phyloP scores from a whole-genome alignment of 2,329 filamentous ascomycete species.

The Laburnicola sp. region DNA sequence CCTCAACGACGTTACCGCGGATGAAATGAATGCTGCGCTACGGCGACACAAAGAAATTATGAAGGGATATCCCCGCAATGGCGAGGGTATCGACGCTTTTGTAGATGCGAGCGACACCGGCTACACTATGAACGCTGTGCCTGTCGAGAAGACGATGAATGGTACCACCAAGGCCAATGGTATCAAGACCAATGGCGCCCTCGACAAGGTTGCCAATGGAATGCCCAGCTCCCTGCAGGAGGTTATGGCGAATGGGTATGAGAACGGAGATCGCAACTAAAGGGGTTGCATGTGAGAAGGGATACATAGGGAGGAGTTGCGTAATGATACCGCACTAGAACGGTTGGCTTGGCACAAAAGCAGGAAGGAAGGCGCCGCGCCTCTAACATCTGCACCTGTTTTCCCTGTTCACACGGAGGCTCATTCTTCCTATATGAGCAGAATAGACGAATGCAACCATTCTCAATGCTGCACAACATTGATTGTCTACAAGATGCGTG shows the following conservation, averaged over 20 bases:
- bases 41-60: slow-evolving; percentile 66
- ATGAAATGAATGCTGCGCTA: slow-evolving; percentile 65
- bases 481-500: neutral
- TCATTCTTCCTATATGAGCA: too few relatives aligned
- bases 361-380: too few relatives aligned
- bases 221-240: slow-evolving; percentile 27
- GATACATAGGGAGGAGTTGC: neutral
- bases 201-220: slow-evolving; percentile 16
- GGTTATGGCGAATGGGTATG: slow-evolving; percentile 36
- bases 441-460: neutral
- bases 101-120: slow-evolving; percentile 72
- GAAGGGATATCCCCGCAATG: slow-evolving; percentile 64
- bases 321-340: neutral
- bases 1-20: slow-evolving; percentile 65
- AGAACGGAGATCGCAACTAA: slow-evolving; percentile 39
- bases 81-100: slow-evolving; percentile 68
- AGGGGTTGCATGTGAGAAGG: neutral
- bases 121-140: slow-evolving; percentile 53
- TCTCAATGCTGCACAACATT: neutral
- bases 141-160: slow-evolving; percentile 39
- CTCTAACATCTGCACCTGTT: too few relatives aligned
- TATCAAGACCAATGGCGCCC: slow-evolving; percentile 22
- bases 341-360: neutral
- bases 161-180: slow-evolving; percentile 25
- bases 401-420: too few relatives aligned